These are phyloP conservation scores for Tinospora cordifolia DNA, from an alignment of 164 flowering plant species.

Conservation along the genomic window DNA sequence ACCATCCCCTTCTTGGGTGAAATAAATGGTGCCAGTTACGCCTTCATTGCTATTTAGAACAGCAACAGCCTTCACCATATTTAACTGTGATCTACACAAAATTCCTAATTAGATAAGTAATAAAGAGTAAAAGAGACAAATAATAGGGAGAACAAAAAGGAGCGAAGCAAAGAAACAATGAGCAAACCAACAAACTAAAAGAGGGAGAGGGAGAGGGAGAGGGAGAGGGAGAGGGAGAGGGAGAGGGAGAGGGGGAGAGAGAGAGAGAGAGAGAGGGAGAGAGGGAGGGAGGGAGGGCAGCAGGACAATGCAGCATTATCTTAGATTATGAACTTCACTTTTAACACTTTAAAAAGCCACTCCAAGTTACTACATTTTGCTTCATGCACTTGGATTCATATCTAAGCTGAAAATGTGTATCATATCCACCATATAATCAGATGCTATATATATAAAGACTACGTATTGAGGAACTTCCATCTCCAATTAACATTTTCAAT, in stretches of 20 bases:
- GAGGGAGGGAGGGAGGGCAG: background rate
- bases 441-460: no score
- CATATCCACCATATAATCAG: no score
- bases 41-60: conserved; percentile 68
- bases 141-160: background rate
- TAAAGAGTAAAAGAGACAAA: background rate
- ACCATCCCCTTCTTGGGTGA: conserved; percentile 90
- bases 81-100: conserved; percentile 51
- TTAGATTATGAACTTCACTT: no score
- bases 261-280: no score
- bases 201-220: background rate
- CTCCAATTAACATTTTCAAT: no score
- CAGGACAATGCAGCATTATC: no score
- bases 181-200: background rate
- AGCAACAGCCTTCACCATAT: conserved; percentile 90
- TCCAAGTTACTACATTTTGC: no score
- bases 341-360: no score
- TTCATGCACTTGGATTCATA: no score
- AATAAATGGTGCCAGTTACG: conserved; percentile 65
- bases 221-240: background rate
- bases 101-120: conserved; percentile 7
- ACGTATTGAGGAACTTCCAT: no score
- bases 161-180: background rate
- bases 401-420: no score
- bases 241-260: conserved; percentile 1